Percentiles rank a stretch among this genome's conserved stretches.
Conservation (phyloP, 176 grass and related monocot species). For the Triticum aestivum region DNA sequence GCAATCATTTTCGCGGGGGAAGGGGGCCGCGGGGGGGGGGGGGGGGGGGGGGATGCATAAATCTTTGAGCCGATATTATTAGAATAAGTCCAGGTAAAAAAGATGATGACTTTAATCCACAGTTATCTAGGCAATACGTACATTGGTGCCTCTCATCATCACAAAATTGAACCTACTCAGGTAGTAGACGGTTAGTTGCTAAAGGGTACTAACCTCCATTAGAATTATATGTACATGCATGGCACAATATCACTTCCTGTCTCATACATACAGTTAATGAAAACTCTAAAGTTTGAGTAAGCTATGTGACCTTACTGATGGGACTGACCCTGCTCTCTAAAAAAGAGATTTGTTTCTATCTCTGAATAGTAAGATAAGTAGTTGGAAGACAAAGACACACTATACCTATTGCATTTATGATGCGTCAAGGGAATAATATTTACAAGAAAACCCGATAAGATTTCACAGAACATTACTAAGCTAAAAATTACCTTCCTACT, state of each 20-base stretch:
- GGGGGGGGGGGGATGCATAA: not conserved
- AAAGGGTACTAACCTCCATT: conserved; percentile 9
- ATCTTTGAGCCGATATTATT: not conserved
- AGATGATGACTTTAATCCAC: conserved; percentile 2
- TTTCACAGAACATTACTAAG: conserved; percentile 56
- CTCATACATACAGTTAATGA: conserved; percentile 35
- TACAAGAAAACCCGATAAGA: conserved; percentile 45
- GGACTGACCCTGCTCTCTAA: conserved; percentile 18
- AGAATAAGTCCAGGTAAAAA: not conserved
- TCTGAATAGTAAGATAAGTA: conserved; percentile 23
- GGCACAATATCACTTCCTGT: not conserved
- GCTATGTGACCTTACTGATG: conserved; percentile 20
- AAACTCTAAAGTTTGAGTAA: conserved; percentile 24
- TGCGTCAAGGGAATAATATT: conserved; percentile 10
- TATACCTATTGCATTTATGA: conserved; percentile 48
- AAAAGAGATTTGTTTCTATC: conserved; percentile 32
- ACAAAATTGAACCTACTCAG: conserved; percentile 26
- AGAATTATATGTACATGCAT: not conserved
- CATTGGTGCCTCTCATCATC: conserved; percentile 25
- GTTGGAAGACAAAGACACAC: conserved; percentile 7
- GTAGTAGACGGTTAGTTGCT: conserved; percentile 23
- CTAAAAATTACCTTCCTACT: conserved; percentile 42
- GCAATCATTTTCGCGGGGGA: not conserved
- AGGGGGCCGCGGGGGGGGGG: no score
- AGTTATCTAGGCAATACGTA: not conserved